These are phyloP conservation scores for Polyrhizophydium stewartii DNA, from an alignment of 371 early-diverging fungal species.

Conservation along the genomic window DNA sequence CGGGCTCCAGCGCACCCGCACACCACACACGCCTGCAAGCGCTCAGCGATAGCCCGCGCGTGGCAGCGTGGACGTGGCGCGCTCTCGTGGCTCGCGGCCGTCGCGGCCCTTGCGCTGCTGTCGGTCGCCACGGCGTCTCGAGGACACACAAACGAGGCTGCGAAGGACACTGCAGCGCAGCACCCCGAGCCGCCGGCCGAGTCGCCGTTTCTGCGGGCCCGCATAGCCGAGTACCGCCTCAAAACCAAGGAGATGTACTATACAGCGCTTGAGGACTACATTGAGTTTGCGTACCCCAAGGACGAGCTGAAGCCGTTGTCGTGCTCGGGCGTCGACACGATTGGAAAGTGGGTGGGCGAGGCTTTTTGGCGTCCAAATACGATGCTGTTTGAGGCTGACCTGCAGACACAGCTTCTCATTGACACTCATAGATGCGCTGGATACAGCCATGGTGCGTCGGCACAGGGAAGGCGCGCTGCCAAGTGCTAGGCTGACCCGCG, in stretches of 20 bases:
- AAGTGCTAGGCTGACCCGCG: not conserved
- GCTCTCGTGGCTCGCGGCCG: too few relatives aligned
- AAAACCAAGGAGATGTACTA: slow-evolving; percentile 28
- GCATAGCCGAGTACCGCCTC: slow-evolving; percentile 2
- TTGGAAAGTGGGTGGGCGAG: slow-evolving; percentile 17
- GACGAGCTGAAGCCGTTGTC: slow-evolving; percentile 23
- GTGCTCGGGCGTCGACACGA: slow-evolving; percentile 17
- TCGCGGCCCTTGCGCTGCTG: too few relatives aligned
- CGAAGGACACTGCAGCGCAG: not conserved
- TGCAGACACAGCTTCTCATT: slow-evolving; percentile 24
- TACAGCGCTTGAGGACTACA: slow-evolving; percentile 11
- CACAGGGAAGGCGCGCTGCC: not conserved
- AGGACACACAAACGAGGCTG: not conserved
- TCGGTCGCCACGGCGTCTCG: too few relatives aligned
- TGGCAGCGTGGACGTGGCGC: too few relatives aligned
- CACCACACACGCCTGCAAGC: too few relatives aligned
- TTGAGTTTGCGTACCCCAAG: slow-evolving; percentile 19
- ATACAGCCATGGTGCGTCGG: slow-evolving; percentile 14
- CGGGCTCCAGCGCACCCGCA: too few relatives aligned
- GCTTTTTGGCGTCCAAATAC: too few relatives aligned
- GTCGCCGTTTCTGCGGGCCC: not conserved
- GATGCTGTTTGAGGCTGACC: too few relatives aligned
- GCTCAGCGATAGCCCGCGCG: too few relatives aligned
- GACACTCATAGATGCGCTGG: slow-evolving; percentile 22
- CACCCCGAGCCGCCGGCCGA: not conserved